A percentile compares a stretch with the other conserved stretches of the same genome.
These are phyloP conservation scores for Casaregolazyma lundiana DNA, from an alignment of 1,139 yeast species.

Conservation along the genomic window DNA sequence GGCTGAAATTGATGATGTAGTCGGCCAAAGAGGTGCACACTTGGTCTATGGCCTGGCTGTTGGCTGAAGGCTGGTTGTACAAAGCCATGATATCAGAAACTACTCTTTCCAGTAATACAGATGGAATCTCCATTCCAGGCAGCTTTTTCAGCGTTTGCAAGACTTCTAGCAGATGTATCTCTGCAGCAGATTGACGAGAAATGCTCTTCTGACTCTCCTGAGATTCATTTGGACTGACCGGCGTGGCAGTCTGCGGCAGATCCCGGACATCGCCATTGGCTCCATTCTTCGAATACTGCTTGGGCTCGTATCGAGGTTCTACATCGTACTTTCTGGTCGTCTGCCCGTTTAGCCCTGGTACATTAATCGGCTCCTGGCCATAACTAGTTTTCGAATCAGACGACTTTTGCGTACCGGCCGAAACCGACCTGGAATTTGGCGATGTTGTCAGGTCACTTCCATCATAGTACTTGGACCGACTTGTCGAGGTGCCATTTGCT, in stretches of 20 bases:
- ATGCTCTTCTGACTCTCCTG: slow-evolving; percentile 1
- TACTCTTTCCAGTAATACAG: slow-evolving; percentile 28
- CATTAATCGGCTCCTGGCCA: neutral
- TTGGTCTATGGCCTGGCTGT: slow-evolving; percentile 19
- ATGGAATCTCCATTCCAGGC: slow-evolving; percentile 18
- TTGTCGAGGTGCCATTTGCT: neutral
- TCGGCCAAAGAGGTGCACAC: slow-evolving; percentile 28
- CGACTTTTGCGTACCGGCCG: neutral
- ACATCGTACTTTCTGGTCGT: neutral
- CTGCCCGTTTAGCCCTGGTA: neutral
- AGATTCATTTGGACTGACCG: neutral
- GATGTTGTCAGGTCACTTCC: neutral
- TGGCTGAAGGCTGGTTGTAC: slow-evolving; percentile 15
- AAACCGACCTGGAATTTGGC: neutral
- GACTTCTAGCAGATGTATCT: slow-evolving; percentile 23
- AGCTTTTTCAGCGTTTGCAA: slow-evolving; percentile 21
- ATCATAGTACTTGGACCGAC: neutral
- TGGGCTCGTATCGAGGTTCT: neutral
- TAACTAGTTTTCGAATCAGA: neutral
- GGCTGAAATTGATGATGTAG: slow-evolving; percentile 20
- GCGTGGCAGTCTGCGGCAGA: neutral
- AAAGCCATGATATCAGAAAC: slow-evolving; percentile 24
- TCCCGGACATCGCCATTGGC: neutral
- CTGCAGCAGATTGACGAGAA: slow-evolving; percentile 25
- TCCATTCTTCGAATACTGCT: neutral